Evolutionary conservation across 176 grass and related monocot genomes (phyloP).

Genomic region (Bothriochloa decipiens): DNA sequence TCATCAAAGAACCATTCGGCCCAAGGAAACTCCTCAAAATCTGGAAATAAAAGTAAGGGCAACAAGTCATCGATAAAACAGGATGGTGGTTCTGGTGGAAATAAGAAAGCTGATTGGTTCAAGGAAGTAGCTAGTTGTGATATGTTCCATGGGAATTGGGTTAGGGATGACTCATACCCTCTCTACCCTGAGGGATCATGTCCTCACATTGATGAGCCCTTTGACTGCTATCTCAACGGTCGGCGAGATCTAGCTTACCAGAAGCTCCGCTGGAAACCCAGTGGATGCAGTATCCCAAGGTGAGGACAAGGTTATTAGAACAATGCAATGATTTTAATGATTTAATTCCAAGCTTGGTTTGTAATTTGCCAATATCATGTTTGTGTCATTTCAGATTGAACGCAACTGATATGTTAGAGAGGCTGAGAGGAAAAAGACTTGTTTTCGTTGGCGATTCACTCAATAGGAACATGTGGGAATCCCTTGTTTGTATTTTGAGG

Average conservation of each 20-base stretch:
- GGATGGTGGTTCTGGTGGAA: conserved; percentile 17
- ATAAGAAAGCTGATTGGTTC: conserved; percentile 67
- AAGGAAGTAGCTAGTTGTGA: conserved; percentile 73
- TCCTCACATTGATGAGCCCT: conserved; percentile 85
- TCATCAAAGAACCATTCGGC: conserved; percentile 30
- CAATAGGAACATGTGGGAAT: conserved; percentile 99
- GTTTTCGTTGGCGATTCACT: conserved; percentile 90
- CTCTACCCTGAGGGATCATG: conserved; percentile 80
- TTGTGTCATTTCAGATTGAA: conserved; percentile 63
- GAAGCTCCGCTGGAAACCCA: conserved; percentile 88
- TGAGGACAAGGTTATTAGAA: conserved; percentile 39
- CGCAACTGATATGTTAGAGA: conserved; percentile 81
- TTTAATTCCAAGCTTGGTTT: conserved; percentile 24
- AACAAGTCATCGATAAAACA: conserved; percentile 3
- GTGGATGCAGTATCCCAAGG: conserved; percentile 76
- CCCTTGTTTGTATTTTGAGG: conserved; percentile 79
- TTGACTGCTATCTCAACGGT: conserved; percentile 83
- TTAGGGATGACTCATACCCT: conserved; percentile 70
- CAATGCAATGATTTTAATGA: conserved; percentile 12
- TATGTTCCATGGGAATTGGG: conserved; percentile 80
- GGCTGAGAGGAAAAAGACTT: conserved; percentile 73
- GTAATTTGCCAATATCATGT: conserved; percentile 18
- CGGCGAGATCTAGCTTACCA: conserved; percentile 69
- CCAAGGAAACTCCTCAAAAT: conserved; percentile 28
- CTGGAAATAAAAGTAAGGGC: conserved; percentile 30